phyloP scores from a whole-genome alignment of 352 stramenopile species.

The Phytopythium sindhum region DNA sequence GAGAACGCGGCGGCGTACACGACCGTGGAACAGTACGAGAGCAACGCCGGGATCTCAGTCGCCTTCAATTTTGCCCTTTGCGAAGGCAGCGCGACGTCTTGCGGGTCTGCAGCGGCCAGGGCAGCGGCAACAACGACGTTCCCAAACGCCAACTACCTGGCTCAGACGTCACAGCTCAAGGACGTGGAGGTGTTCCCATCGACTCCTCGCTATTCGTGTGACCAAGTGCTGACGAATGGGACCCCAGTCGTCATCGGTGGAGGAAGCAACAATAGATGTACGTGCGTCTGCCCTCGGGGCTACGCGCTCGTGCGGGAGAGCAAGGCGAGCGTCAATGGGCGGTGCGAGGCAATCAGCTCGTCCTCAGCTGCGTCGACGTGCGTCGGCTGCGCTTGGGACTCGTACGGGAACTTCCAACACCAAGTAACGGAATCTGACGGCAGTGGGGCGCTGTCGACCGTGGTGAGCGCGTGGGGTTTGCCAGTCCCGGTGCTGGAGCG shows the following conservation, averaged over 20 bases:
- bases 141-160: slow-evolving; percentile 35
- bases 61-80: slow-evolving; percentile 44
- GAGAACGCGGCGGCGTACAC: slow-evolving; percentile 28
- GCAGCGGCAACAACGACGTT: slow-evolving; percentile 14
- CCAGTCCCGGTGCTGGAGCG: neutral
- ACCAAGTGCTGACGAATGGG: neutral
- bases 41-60: slow-evolving; percentile 18
- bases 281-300: slow-evolving; percentile 4
- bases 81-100: slow-evolving; percentile 5
- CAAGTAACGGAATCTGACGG: neutral
- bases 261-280: neutral
- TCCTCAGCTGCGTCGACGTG: neutral
- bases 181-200: slow-evolving; percentile 30
- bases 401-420: slow-evolving; percentile 5
- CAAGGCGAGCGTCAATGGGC: neutral
- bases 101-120: neutral
- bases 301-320: neutral
- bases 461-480: neutral
- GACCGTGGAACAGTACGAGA: slow-evolving; percentile 31
- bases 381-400: slow-evolving; percentile 4
- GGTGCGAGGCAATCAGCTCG: neutral
- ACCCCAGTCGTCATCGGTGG: neutral
- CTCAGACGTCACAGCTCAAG: slow-evolving; percentile 32
- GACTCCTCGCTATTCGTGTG: slow-evolving; percentile 53
- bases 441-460: neutral